Conservation (phyloP, 2,329 filamentous ascomycete genomes). For the Sordariomycetes sp. region DNA sequence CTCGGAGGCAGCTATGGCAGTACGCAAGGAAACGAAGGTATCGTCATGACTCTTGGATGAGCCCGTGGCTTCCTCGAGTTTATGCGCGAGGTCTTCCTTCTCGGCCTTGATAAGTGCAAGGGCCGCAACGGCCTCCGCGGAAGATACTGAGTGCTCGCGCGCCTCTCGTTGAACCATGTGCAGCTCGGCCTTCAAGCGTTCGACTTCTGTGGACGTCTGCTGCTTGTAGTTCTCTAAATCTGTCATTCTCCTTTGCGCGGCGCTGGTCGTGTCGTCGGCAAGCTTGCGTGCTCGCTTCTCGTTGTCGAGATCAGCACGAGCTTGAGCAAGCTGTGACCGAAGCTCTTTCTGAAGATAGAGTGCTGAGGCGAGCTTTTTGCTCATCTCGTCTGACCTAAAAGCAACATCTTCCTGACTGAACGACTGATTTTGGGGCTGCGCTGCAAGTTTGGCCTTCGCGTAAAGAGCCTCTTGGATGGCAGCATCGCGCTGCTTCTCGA, state of each 20-base stretch:
- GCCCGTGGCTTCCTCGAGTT: slow-evolving; percentile 58
- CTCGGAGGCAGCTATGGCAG: slow-evolving; percentile 69
- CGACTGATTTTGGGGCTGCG: slow-evolving; percentile 49
- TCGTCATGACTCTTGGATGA: slow-evolving; percentile 60
- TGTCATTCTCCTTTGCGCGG: slow-evolving; percentile 71
- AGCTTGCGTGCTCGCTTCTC: slow-evolving; percentile 75
- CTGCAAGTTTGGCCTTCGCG: slow-evolving; percentile 84
- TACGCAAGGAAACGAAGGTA: slow-evolving; percentile 66
- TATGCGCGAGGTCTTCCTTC: slow-evolving; percentile 65
- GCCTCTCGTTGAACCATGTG: slow-evolving; percentile 70
- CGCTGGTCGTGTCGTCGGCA: slow-evolving; percentile 79
- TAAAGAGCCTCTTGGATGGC: slow-evolving; percentile 95
- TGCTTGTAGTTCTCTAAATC: slow-evolving; percentile 82
- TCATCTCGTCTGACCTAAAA: slow-evolving; percentile 56
- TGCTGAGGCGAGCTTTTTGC: slow-evolving; percentile 72
- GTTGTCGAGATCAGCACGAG: slow-evolving; percentile 63
- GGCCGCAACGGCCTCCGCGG: slow-evolving; percentile 66
- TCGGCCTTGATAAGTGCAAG: slow-evolving; percentile 75
- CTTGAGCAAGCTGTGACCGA: slow-evolving; percentile 62
- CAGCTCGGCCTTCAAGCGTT: slow-evolving; percentile 76
- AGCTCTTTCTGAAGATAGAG: slow-evolving; percentile 72
- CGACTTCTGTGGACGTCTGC: slow-evolving; percentile 73
- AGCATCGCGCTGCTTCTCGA: slow-evolving; percentile 87
- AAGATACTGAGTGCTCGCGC: slow-evolving; percentile 71
- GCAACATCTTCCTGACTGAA: slow-evolving; percentile 52